phyloP scores from a whole-genome alignment of 176 grass and related monocot species.

The Rhynchospora tenuis region DNA sequence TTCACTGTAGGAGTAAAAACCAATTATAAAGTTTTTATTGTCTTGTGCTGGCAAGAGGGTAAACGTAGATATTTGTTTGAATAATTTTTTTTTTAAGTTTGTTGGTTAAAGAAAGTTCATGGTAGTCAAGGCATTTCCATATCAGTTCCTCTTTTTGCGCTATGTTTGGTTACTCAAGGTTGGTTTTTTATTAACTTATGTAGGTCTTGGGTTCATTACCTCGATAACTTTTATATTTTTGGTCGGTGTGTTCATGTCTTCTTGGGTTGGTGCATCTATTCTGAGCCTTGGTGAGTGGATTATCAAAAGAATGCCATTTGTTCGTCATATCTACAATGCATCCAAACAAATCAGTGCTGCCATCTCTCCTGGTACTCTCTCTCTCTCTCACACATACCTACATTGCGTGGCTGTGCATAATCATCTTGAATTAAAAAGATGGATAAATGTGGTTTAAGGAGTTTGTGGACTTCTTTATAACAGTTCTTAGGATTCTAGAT shows the following conservation, averaged over 20 bases:
- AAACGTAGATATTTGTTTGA: background rate
- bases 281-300: slow-evolving; percentile 97
- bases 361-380: slow-evolving; percentile 77
- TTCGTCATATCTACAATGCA: slow-evolving; percentile 97
- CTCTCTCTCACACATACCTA: background rate
- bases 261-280: slow-evolving; percentile 89
- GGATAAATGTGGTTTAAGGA: background rate
- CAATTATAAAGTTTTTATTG: background rate
- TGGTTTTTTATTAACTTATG: background rate
- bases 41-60: background rate
- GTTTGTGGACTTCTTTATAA: background rate
- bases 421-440: background rate
- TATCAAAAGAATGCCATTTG: slow-evolving; percentile 97
- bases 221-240: slow-evolving; percentile 92
- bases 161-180: background rate
- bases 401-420: background rate
- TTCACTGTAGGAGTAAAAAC: background rate
- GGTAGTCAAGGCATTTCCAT: background rate
- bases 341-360: slow-evolving; percentile 99
- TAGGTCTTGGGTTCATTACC: slow-evolving; percentile 93
- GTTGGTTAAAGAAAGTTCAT: background rate
- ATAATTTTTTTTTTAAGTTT: background rate
- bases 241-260: slow-evolving; percentile 96
- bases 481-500: background rate
- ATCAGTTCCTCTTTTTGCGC: background rate